Base-by-base conservation (phyloP, 2,329 filamentous ascomycete species). In the Aspergillus tanneri region DNA sequence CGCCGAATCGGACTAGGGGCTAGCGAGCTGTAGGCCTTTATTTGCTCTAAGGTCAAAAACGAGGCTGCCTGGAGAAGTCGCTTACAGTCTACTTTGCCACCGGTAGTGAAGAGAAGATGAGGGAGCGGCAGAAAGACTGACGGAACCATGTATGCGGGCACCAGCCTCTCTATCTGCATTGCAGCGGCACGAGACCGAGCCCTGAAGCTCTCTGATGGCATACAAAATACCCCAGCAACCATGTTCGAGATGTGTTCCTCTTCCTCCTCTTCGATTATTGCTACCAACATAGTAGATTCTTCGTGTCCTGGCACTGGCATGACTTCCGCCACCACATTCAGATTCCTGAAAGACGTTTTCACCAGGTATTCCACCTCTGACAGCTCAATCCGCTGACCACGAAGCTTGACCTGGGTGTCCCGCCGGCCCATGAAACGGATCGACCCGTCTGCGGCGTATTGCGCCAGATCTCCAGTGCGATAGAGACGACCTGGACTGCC, bases 81-180 rank as follows among this genome's bases (percentile, higher is more conserved):
- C 28, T 25, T 23, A 12, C 68, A 59, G 34, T 71, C 64, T 2
- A 65, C 53, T 43, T 71, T 71, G 2, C 66, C 67, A 14, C 67
- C 67, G 11, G 62, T 65, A 3, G 64, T 64, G 58, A 65, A 63
- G 3, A 66, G 68, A 8, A 28, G 25, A 28, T n/a, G 25, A 28
- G 25, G n/a, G 7, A 28, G 8, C 25, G 25, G 25, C 7, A 28
- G 8, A n/a, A 28, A 8, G 25, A n/a, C 25, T n/a, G 25, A 28
- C 7, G 25, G 25, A n/a, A 28, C 25, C 25, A 28, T 28, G 25
- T 28, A 28, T 8, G 25, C 12, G 7, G 25, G 25, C 8, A 28
- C 8, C 7, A 8, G 7, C 25, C 25, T 28, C 12, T 28, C 25
- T 8, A 28, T 8, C 25, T 28, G 25, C 8, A 28, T 28, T n/a